These are phyloP conservation scores for Fusarium camptoceras DNA, from an alignment of 2,329 filamentous ascomycete species.

Conservation along the genomic window DNA sequence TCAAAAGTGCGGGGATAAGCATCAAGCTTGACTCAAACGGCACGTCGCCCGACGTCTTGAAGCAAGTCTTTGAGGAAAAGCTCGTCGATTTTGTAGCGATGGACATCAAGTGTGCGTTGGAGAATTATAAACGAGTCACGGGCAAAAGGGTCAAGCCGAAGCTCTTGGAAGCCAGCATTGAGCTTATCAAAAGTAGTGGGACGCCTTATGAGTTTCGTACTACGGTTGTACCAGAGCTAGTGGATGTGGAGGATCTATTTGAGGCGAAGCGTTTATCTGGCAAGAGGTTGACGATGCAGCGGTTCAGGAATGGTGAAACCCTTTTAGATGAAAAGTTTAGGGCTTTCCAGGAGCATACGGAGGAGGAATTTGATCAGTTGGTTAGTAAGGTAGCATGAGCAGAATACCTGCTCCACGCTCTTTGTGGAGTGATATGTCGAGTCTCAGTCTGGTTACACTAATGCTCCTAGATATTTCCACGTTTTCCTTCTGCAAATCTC, in stretches of 20 bases:
- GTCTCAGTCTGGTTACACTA: too few species aligned
- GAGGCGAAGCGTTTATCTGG: slow-evolving; percentile 40
- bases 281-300: slow-evolving; percentile 40
- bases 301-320: slow-evolving; percentile 29
- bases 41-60: slow-evolving; percentile 6
- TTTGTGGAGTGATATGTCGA: background rate
- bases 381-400: slow-evolving; percentile 28
- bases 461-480: background rate
- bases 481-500: background rate
- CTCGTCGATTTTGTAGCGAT: slow-evolving; percentile 40
- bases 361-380: slow-evolving; percentile 37
- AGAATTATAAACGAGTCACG: slow-evolving; percentile 41
- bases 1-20: slow-evolving; percentile 21
- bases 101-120: slow-evolving; percentile 43
- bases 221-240: slow-evolving; percentile 35
- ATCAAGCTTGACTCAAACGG: slow-evolving; percentile 43
- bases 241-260: slow-evolving; percentile 42
- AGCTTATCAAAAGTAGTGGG: slow-evolving; percentile 36
- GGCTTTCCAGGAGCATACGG: slow-evolving; percentile 28
- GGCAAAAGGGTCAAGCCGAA: slow-evolving; percentile 34
- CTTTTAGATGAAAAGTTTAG: slow-evolving; percentile 21
- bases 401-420: too few species aligned
- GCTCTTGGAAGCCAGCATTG: slow-evolving; percentile 31
- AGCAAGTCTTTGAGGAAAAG: slow-evolving; percentile 16
- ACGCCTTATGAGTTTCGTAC: slow-evolving; percentile 40